Evolutionary conservation across 768 basidiomycete species (phyloP), one percentile per base, ranked within the genome.

Genomic region (Suillus subluteus): DNA sequence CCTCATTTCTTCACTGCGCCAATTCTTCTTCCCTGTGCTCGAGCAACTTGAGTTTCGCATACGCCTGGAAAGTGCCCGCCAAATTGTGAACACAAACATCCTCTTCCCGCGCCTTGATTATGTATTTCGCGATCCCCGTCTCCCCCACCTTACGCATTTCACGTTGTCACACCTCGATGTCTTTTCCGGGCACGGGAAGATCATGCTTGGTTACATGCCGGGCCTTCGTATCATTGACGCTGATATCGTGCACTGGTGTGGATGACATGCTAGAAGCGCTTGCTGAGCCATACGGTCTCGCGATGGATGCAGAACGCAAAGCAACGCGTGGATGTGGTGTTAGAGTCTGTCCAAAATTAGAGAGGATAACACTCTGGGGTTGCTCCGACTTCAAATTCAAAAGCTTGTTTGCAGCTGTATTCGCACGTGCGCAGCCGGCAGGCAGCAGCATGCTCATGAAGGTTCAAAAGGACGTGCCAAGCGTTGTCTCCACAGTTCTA

Each of bases 41-140:
- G 73, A 82, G 70, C 82, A 79, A 59, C 76, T 85, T 62, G 83
- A 83, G 63, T 72, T 87, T 62, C n/a, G 74, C 80, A 46, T 81
- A 82, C 62, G 68, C 79, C 58, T n/a, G 80, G 78, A 63, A 73
- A 72, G 23, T 71, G 69, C 23, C 69, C 71, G 41, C 41, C 41
- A 38, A 21, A 21, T 21, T 61, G 59, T 30, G 30, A 61, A 6
- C 71, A 71, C 32, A 73, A 70, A 67, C 71, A 69, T 48, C 61
- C 71, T 50, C 75, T n/a, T 88, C 63, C 84, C 84, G 46, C 80
- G 82, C 38, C 79, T 85, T 37, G 85, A 87, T 73, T 81, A 77
- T 44, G 77, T 88, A 65, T 86, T 88, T 72, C 82, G 83, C 63
- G 86, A 88, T 73, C 86, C 87, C 7, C 85, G 86, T 61, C 80